Base-by-base conservation (phyloP, 164 flowering plant species). In the Berberis thunbergii region DNA sequence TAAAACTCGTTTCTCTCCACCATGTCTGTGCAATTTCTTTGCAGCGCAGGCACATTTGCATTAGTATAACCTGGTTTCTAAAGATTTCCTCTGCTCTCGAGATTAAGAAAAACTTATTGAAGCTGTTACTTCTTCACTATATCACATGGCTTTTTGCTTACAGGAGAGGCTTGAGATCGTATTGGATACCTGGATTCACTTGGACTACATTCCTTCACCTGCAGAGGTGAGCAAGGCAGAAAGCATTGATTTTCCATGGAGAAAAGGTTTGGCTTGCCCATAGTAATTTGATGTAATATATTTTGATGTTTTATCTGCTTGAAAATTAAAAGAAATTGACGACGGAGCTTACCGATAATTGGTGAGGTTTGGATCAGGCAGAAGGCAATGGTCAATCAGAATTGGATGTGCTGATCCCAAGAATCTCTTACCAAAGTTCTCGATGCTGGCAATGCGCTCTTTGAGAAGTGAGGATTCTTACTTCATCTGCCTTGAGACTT, bases 141-240 rank as follows among this genome's bases (percentile, higher is more conserved):
- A 1, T 48, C 50, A 48, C 50, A 48, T 48, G 50, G 41, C 59
- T 63, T 61, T 63, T 52, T 1, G 58, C 0, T 78, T 26, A 69
- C 84, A 89, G 98, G 86, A 83, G 77, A 87, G 95, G 79, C 87
- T 91, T 73, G 91, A 86, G 75, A 81, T 82, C 63, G 80, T 91
- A 66, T 68, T 89, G 52, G 75, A 74, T 64, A 76, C 63, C 41
- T 89, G 92, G 95, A 81, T 89, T 69, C 73, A 74, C 61, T 71
- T 42, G 11, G 79, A 86, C 62, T 66, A 70, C 64, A 77, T 91
- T 41, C 96, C 95, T 57, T 78, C 95, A 72, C 90, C 96, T 48
- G 87, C 90, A 61, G 91, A 84, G 71, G 98, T 87, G 54, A 89
- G 95, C 75, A 74, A 78, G 69, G 74, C 68, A 62, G 98, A 92